Base-by-base conservation (phyloP, 1,284 basidiomycete genomes). In the Mycena sp. region DNA sequence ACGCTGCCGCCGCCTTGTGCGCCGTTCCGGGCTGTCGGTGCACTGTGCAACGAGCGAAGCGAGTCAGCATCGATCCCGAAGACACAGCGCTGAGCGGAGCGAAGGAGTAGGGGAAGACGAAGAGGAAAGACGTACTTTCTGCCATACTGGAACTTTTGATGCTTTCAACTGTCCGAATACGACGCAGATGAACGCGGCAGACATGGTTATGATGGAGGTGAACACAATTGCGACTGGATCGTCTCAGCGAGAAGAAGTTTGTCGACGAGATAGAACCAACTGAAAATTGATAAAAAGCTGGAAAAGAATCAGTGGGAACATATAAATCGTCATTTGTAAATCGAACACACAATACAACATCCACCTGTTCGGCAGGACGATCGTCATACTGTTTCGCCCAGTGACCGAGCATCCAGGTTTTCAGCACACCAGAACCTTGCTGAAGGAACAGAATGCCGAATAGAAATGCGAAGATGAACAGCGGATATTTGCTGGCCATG, bases 321-420 rank as follows among this genome's bases (percentile, higher is more conserved):
- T 19, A 2, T 48, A 41, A 26, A 2, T 5, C 21, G 2, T 10
- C 17, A 10, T 19, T 6, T 23, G 26, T 21, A 50, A 21, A 23
- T n/a, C n/a, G 21, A 4, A 70, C 75, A 58, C 59, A 78, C 77
- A 70, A 70, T 28, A 69, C 58, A 41, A 73, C 74, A 17, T 70
- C 54, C 6, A 78, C 76, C n/a, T 69, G 69, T 38, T 59, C 55
- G 67, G 58, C 62, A 70, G 74, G n/a, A 68, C 25, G 55, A 4
- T 43, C 46, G 21, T 78, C 75, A 64, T 85, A 85, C 29, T 83
- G 80, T 17, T 69, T 60, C 1, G 82, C 78, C 84, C 83, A 86
- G 46, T 77, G 74, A 40, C 83, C 84, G 12, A 86, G 76, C 76
- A 78, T 83, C 76, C 80, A 84, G 9, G 76, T 79, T 68, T 82